These are phyloP conservation scores for Pichia nanzhaoensis DNA, from an alignment of 805 yeast genomes.

Conservation along the genomic window DNA sequence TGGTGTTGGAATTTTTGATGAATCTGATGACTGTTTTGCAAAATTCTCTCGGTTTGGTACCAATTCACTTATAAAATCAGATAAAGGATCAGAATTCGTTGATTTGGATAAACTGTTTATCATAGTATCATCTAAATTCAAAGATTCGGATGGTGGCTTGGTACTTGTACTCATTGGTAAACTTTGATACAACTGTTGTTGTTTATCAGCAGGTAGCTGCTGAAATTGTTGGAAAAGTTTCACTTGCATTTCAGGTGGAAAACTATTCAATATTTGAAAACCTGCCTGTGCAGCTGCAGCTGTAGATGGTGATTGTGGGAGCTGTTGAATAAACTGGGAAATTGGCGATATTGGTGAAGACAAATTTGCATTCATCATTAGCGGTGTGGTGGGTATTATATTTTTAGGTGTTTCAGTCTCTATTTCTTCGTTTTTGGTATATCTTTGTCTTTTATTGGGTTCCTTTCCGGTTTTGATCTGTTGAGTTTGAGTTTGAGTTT, in stretches of 20 bases:
- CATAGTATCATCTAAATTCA: not conserved
- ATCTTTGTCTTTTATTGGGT: slow-evolving; percentile 2
- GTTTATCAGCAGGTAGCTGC: slow-evolving; percentile 15
- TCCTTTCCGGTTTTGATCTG: not conserved
- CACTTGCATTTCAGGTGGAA: slow-evolving; percentile 14
- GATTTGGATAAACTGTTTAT: not conserved
- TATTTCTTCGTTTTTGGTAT: not conserved
- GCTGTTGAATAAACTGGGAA: slow-evolving; percentile 12
- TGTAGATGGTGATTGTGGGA: slow-evolving; percentile 9
- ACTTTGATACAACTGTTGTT: slow-evolving; percentile 15
- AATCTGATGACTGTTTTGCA: slow-evolving; percentile 1
- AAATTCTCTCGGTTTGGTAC: slow-evolving; percentile 7
- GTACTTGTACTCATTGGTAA: slow-evolving; percentile 8
- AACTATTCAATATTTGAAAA: slow-evolving; percentile 12
- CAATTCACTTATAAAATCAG: slow-evolving; percentile 11
- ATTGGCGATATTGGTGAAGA: slow-evolving; percentile 12
- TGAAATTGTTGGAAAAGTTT: slow-evolving; percentile 14
- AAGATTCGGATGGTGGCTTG: slow-evolving; percentile 4
- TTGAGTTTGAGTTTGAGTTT: not conserved
- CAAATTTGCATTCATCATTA: slow-evolving; percentile 1
- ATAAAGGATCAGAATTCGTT: slow-evolving; percentile 1
- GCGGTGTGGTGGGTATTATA: slow-evolving; percentile 4
- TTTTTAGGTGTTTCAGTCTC: slow-evolving; percentile 1
- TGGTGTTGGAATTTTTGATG: slow-evolving; percentile 14
- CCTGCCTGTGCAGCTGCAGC: slow-evolving; percentile 12